Evolutionary conservation across 2,329 filamentous ascomycete genomes (phyloP).

Genomic region (Coniochaeta ligniaria): DNA sequence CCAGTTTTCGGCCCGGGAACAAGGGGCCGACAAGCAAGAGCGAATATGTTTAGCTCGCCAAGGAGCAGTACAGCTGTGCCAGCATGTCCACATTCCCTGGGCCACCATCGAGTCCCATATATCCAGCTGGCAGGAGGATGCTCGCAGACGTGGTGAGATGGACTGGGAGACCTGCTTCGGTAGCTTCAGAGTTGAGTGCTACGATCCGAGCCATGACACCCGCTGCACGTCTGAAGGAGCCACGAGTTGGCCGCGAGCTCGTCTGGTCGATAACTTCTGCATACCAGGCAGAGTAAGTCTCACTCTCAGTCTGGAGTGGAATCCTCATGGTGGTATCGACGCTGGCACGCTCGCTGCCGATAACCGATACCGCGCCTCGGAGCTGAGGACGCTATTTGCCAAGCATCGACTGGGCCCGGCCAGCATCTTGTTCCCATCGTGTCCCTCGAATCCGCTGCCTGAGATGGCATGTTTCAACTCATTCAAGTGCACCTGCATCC

Average conservation of each 20-base stretch:
- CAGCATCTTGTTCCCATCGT: conserved; percentile 8
- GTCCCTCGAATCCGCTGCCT: conserved; percentile 7
- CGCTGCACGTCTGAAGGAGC: too few relatives aligned
- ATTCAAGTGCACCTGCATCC: conserved; percentile 6
- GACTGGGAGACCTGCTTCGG: too few relatives aligned
- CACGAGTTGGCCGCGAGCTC: too few relatives aligned
- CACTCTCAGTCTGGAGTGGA: conserved; percentile 9
- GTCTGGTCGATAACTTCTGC: too few relatives aligned
- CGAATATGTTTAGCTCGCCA: conserved; percentile 9
- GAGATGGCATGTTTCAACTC: conserved; percentile 13
- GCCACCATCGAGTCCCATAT: conserved; percentile 2
- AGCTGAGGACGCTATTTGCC: conserved; percentile 11
- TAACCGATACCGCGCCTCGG: conserved; percentile 7
- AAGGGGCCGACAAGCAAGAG: too few relatives aligned
- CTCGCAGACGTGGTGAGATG: too few relatives aligned
- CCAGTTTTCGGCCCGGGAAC: too few relatives aligned
- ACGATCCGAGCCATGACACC: too few relatives aligned
- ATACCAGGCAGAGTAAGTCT: too few relatives aligned
- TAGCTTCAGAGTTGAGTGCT: too few relatives aligned
- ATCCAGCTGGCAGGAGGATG: too few relatives aligned
- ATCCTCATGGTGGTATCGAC: conserved; percentile 10
- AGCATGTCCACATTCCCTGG: conserved; percentile 14
- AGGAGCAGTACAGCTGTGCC: conserved; percentile 13
- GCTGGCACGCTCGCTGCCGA: conserved; percentile 8
- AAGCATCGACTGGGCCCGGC: conserved; percentile 11